Percentiles rank a stretch among this genome's conserved stretches.
Evolutionary conservation across 352 stramenopile species (phyloP).

Genomic region (Phytopythium helicoides): DNA sequence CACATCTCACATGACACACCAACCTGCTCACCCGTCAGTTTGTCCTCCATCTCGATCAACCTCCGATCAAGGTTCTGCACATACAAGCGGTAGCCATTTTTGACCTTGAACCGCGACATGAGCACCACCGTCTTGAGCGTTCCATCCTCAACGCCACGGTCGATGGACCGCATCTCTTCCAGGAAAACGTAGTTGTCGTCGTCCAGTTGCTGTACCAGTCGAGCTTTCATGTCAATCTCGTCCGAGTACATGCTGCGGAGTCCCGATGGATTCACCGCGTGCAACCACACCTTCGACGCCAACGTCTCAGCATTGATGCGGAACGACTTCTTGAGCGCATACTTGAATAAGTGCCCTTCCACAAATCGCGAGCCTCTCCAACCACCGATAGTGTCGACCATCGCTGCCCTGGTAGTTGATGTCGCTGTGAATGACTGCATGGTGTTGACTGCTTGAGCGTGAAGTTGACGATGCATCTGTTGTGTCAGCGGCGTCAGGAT

Average conservation of each 20-base stretch:
- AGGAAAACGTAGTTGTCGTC: slow-evolving; percentile 8
- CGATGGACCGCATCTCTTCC: slow-evolving; percentile 3
- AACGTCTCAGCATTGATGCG: slow-evolving; percentile 16
- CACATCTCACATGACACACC: background rate
- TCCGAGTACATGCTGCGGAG: slow-evolving; percentile 3
- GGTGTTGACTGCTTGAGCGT: slow-evolving; percentile 9
- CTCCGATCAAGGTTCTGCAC: background rate
- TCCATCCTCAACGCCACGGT: background rate
- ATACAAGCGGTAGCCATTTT: background rate
- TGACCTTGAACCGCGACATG: slow-evolving; percentile 1
- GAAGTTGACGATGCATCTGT: slow-evolving; percentile 11
- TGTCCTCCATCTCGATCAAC: background rate
- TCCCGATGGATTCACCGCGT: background rate
- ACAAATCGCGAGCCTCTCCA: slow-evolving; percentile 24
- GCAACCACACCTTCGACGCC: slow-evolving; percentile 9
- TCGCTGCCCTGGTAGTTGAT: slow-evolving; percentile 8
- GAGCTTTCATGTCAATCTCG: background rate
- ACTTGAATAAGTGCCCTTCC: slow-evolving; percentile 17
- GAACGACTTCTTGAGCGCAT: slow-evolving; percentile 21
- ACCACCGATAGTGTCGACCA: slow-evolving; percentile 18
- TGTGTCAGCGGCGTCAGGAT: slow-evolving; percentile 24
- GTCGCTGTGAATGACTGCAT: slow-evolving; percentile 9
- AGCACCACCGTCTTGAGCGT: slow-evolving; percentile 4
- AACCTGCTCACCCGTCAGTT: background rate
- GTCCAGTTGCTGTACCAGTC: slow-evolving; percentile 7